These are phyloP conservation scores for Glonium stellatum DNA, from an alignment of 495 filamentous ascomycete genomes.

Conservation along the genomic window DNA sequence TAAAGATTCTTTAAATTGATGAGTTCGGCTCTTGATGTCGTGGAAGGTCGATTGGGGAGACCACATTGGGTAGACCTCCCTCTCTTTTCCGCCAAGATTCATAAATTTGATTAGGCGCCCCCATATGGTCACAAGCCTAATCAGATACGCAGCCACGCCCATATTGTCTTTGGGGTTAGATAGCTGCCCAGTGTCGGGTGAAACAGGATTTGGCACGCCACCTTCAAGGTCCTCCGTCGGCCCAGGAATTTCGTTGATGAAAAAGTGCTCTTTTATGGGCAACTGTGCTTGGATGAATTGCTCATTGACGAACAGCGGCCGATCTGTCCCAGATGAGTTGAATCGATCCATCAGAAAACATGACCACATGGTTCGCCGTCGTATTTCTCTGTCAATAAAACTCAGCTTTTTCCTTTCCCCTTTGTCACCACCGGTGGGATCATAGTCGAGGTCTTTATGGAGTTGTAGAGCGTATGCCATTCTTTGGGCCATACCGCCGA, in stretches of 20 bases:
- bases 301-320: conserved; percentile 87
- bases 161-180: conserved; percentile 73
- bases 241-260: conserved; percentile 83
- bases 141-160: conserved; percentile 89
- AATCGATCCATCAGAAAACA: conserved; percentile 97
- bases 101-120: conserved; percentile 83
- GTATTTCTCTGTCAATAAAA: conserved; percentile 86
- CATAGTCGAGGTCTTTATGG: conserved; percentile 86
- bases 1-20: conserved; percentile 61
- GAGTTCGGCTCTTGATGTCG: conserved; percentile 61
- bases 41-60: conserved; percentile 68
- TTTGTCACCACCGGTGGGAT: conserved; percentile 60
- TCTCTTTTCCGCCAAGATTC: conserved; percentile 83
- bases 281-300: conserved; percentile 82
- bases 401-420: conserved; percentile 62
- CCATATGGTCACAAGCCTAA: conserved; percentile 80
- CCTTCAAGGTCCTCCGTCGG: conserved; percentile 81
- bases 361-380: conserved; percentile 93
- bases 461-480: conserved; percentile 96
- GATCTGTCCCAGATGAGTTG: conserved; percentile 90
- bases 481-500: conserved; percentile 86
- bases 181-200: conserved; percentile 55
- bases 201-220: conserved; percentile 57
- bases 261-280: conserved; percentile 82
- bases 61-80: conserved; percentile 65